These are phyloP conservation scores for Gymnopilus junonius DNA, from an alignment of 768 basidiomycete genomes.

Conservation along the genomic window DNA sequence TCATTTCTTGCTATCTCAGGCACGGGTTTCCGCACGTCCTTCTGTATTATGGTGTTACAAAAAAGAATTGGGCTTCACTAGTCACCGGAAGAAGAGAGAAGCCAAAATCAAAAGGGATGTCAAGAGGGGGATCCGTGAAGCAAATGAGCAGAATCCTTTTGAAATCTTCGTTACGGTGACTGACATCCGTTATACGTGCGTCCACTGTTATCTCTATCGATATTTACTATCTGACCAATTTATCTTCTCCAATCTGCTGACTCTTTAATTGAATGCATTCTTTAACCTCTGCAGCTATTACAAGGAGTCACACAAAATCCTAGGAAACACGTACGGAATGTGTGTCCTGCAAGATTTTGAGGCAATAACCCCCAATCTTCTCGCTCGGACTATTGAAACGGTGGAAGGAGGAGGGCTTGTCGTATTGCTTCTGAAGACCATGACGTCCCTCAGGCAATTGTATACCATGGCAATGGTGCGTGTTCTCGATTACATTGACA, in stretches of 20 bases:
- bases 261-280: neutral
- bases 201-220: conserved; percentile 17
- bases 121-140: conserved; percentile 91
- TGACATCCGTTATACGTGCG: conserved; percentile 95
- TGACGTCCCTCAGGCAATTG: conserved; percentile 89
- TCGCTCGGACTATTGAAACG: conserved; percentile 96
- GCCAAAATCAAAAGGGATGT: conserved; percentile 96
- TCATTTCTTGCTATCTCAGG: conserved; percentile 93
- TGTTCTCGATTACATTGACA: neutral
- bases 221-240: neutral
- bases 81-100: conserved; percentile 96
- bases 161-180: conserved; percentile 99
- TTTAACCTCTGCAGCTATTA: conserved; percentile 66
- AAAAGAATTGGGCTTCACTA: conserved; percentile 96
- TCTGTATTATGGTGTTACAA: conserved; percentile 99
- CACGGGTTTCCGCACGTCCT: conserved; percentile 84
- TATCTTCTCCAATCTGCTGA: neutral
- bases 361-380: conserved; percentile 95
- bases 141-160: conserved; percentile 95
- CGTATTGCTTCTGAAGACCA: conserved; percentile 90
- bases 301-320: conserved; percentile 95
- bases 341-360: conserved; percentile 97
- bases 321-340: conserved; percentile 98
- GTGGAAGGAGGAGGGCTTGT: conserved; percentile 95
- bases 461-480: conserved; percentile 87